These are phyloP conservation scores for Periconia sp. DNA, from an alignment of 2,329 filamentous ascomycete genomes.

Conservation along the genomic window DNA sequence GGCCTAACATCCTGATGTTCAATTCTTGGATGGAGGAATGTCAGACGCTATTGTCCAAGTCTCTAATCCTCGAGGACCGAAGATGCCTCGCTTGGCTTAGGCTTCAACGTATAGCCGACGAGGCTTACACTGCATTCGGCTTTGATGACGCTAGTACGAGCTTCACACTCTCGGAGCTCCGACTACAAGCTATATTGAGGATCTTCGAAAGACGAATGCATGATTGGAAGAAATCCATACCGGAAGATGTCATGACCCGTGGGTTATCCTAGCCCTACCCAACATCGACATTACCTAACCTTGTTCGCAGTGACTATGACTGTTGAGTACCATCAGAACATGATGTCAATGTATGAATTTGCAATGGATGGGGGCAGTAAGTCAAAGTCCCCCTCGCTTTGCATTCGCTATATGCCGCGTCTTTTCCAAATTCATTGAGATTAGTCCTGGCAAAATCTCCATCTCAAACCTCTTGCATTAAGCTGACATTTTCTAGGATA, in stretches of 20 bases:
- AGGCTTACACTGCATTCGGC: constrained; percentile 44
- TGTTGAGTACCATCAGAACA: constrained; percentile 40
- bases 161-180: constrained; percentile 42
- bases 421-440: too few relatives aligned
- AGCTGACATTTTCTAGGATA: constrained; percentile 19
- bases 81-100: constrained; percentile 37
- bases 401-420: too few relatives aligned
- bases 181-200: constrained; percentile 42
- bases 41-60: constrained; percentile 36
- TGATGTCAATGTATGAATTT: constrained; percentile 44
- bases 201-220: constrained; percentile 45
- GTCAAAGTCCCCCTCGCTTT: background rate
- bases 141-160: constrained; percentile 47
- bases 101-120: constrained; percentile 44
- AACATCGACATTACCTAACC: constrained; percentile 3
- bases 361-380: constrained; percentile 43
- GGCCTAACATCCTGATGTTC: constrained; percentile 41
- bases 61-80: constrained; percentile 36
- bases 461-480: background rate
- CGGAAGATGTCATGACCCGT: constrained; percentile 38
- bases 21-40: constrained; percentile 48
- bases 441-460: background rate
- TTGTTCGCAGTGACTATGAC: constrained; percentile 20
- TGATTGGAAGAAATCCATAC: constrained; percentile 41
- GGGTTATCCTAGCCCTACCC: constrained; percentile 13